Evolutionary conservation across 208 protist genomes (phyloP), one percentile per base, ranked within the genome.

Genomic region (Crithidia sp.): DNA sequence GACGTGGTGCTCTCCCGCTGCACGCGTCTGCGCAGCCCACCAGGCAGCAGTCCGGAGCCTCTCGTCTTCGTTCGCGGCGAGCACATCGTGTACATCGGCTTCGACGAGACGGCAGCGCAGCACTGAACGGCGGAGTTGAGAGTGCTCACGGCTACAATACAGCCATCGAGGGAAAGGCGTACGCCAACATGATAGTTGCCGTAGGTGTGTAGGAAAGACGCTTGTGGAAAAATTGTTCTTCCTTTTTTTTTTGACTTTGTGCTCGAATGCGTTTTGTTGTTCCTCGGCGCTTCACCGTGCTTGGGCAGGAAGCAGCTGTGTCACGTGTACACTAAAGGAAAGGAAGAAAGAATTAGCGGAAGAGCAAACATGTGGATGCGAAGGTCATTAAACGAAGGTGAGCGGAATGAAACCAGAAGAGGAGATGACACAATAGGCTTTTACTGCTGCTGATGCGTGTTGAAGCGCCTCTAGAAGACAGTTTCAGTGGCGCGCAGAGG

Each of bases 21-120:
- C 45, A 68, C 66, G 53, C 56, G 71, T 41, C 67, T 55, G 13
- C 61, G 70, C 28, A 45, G 50, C 9, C 58, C 49, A 40, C 28
- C 53, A 9, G 54, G 56, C 40, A 28, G 40, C 41, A 39, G 39
- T 69, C 49, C 28, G 3, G 79, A 87, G 53, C 37, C 70, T 2
- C 70, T 68, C 0, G 77, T 82, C 3, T 92, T 95, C 67, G 74
- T 95, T n/a, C 81, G 90, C 4, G 90, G 90, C 37, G 90, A 95
- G 66, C 79, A 84, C 39, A 86, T 95, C 12, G 53, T 95, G 54
- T 93, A 88, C 77, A 79, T 95, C 63, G 84, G 79, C 10, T 95
- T 93, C 63, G 71, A 89, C 50, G 74, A 77, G 40, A 36, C 9
- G 12, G 45, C 7, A 14, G 9, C 45, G 45, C 12, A 7, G 45